Base-by-base conservation (phyloP, 768 basidiomycete genomes). In the Russula emetica region DNA sequence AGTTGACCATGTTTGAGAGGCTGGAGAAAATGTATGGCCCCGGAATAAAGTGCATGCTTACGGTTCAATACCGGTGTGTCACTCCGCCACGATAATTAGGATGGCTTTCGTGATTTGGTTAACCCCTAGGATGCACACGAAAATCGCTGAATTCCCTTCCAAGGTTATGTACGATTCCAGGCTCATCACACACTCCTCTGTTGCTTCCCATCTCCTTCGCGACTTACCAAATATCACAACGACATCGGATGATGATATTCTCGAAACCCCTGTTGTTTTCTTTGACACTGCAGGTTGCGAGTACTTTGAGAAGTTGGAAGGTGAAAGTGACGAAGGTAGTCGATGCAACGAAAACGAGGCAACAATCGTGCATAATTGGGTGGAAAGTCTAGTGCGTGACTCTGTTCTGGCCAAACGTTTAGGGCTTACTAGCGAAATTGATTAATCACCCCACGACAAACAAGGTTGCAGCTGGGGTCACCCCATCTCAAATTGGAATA, bases 341-440 rank as follows among this genome's bases (percentile, higher is more conserved):
- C 82, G 87, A 66, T 88, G 85, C 69, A 99, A 99, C 70, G 95
- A 96, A 76, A 98, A 99, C 70, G 97, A 99, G 70, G 94, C 87
- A 0, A 85, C 81, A 13, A 83, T 97, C 11, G 94, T 95, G 2
- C 85, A 83, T 71, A 82, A 80, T 61, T 95, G 93, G 88, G 85
- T 92, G 0, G 83, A 87, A 49, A 86, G 82, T 69, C 75, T 98
- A 73, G 94, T 94, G 65, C 63, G 83, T 71, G 6, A 0, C 51
- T 32, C 24, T 20, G 32, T 13, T 26, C 22, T 24, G 68, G 52
- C 36, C 51, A 14, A 10, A 28, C 3, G 51, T 59, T 64, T 34
- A 13, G 28, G 10, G 6, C 26, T 60, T 34, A 47, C 45, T 22
- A 6, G 16, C 38, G 22, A n/a, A 16, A 24, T 49, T 13, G 47